phyloP scores from a whole-genome alignment of 108 stramenopile species.

The Fragilaria crotonensis region DNA sequence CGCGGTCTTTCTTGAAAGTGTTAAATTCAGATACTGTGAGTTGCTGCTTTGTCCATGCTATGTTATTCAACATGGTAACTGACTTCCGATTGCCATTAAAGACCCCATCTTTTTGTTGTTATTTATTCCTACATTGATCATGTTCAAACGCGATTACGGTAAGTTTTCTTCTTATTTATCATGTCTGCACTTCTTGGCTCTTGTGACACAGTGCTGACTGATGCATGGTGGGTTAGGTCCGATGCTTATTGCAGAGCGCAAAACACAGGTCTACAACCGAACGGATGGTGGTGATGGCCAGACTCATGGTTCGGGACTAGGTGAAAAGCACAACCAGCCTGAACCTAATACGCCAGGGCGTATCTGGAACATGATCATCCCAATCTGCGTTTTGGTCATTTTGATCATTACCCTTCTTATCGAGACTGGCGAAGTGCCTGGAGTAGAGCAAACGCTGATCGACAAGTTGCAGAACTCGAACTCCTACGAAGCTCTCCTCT shows the following conservation, averaged over 20 bases:
- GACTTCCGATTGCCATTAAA: neutral
- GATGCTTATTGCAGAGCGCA: constrained; percentile 63
- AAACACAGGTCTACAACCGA: constrained; percentile 41
- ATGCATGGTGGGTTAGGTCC: constrained; percentile 53
- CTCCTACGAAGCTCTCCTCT: constrained; percentile 49
- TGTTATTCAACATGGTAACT: neutral
- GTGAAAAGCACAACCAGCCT: constrained; percentile 23
- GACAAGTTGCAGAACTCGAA: constrained; percentile 45
- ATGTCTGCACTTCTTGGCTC: constrained; percentile 16
- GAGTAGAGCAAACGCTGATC: constrained; percentile 27
- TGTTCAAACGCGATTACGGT: no score
- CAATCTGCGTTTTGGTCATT: constrained; percentile 18
- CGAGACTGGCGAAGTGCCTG: constrained; percentile 37
- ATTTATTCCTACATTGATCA: no score
- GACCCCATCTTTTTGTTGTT: no score
- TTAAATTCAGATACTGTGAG: constrained; percentile 53
- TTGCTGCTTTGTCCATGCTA: neutral
- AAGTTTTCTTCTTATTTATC: constrained; percentile 19
- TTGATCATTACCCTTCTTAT: constrained; percentile 55
- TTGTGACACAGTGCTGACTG: no score
- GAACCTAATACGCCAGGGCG: constrained; percentile 41
- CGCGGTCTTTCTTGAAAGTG: constrained; percentile 46
- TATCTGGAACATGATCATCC: constrained; percentile 38
- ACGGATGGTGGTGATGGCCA: constrained; percentile 62
- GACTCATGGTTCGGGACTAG: constrained; percentile 5